Evolutionary conservation across 352 stramenopile species (phyloP).

Genomic region (Peronospora destructor): DNA sequence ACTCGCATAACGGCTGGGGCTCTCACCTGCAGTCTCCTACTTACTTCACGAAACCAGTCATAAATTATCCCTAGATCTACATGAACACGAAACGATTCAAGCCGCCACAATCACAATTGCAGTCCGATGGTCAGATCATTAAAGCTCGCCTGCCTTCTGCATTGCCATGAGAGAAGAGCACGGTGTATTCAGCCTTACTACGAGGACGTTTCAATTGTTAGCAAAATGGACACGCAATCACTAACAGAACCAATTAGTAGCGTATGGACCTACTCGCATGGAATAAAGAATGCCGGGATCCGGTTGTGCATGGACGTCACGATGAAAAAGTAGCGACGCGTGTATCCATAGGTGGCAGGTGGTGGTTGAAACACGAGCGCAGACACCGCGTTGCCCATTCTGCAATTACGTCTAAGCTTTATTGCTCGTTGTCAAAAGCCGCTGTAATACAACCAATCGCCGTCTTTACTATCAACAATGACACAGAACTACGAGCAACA

Average conservation of each 20-base stretch:
- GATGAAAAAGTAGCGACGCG: slow-evolving; percentile 90
- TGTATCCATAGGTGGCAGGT: slow-evolving; percentile 62
- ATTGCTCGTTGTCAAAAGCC: not conserved
- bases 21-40: slow-evolving; percentile 58
- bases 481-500: not conserved
- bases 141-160: slow-evolving; percentile 72
- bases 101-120: not conserved
- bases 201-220: slow-evolving; percentile 11
- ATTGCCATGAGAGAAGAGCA: slow-evolving; percentile 97
- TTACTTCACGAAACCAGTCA: slow-evolving; percentile 94
- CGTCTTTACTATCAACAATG: not conserved
- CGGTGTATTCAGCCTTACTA: slow-evolving; percentile 89
- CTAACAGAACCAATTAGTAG: not conserved
- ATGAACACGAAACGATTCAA: not conserved
- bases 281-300: slow-evolving; percentile 95
- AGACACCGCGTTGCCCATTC: slow-evolving; percentile 77
- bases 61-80: slow-evolving; percentile 96
- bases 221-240: slow-evolving; percentile 3
- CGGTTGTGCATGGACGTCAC: slow-evolving; percentile 79
- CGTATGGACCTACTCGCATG: slow-evolving; percentile 56
- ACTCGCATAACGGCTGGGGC: not conserved
- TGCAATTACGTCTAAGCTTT: not conserved
- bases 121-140: not conserved
- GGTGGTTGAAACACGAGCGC: slow-evolving; percentile 88
- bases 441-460: not conserved